Conservation (phyloP, 371 early-diverging fungal genomes). For the Actinomortierella wolfii region DNA sequence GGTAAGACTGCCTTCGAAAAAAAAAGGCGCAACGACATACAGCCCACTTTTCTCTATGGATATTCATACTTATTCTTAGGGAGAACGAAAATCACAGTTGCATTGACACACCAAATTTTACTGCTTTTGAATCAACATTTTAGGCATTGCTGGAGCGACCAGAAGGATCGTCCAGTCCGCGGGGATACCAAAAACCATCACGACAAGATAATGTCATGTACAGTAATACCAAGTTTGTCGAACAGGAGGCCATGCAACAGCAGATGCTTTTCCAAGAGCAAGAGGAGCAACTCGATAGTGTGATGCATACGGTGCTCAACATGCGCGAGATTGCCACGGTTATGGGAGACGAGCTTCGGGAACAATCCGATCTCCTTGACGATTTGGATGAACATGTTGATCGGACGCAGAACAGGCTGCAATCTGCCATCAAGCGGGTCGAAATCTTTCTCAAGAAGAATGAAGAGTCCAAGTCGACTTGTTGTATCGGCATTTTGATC, state of each 20-base stretch:
- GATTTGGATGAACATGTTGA: slow-evolving; percentile 67
- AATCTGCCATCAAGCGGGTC: slow-evolving; percentile 60
- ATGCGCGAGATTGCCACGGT: slow-evolving; percentile 68
- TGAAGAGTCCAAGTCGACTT: slow-evolving; percentile 66
- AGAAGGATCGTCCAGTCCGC: slow-evolving; percentile 24
- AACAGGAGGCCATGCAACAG: slow-evolving; percentile 46
- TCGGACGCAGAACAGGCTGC: slow-evolving; percentile 53
- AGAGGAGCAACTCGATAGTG: slow-evolving; percentile 63
- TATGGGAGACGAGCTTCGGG: slow-evolving; percentile 63
- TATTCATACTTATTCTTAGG: slow-evolving; percentile 2
- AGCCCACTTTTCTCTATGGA: slow-evolving; percentile 2
- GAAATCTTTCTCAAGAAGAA: slow-evolving; percentile 59
- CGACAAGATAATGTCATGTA: slow-evolving; percentile 46
- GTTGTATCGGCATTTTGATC: slow-evolving; percentile 65
- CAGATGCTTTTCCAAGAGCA: slow-evolving; percentile 64
- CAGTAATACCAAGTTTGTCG: slow-evolving; percentile 45
- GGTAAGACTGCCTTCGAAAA: slow-evolving; percentile 41
- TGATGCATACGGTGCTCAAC: slow-evolving; percentile 62
- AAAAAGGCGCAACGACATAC: slow-evolving; percentile 15
- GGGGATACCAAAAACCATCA: slow-evolving; percentile 35
- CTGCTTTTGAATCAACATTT: neutral
- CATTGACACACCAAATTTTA: neutral
- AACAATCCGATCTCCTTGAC: slow-evolving; percentile 60
- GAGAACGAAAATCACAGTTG: neutral
- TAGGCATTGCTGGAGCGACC: slow-evolving; percentile 32